Conservation (phyloP, 1,284 basidiomycete species). For the Sanguinoderma infundibulare region DNA sequence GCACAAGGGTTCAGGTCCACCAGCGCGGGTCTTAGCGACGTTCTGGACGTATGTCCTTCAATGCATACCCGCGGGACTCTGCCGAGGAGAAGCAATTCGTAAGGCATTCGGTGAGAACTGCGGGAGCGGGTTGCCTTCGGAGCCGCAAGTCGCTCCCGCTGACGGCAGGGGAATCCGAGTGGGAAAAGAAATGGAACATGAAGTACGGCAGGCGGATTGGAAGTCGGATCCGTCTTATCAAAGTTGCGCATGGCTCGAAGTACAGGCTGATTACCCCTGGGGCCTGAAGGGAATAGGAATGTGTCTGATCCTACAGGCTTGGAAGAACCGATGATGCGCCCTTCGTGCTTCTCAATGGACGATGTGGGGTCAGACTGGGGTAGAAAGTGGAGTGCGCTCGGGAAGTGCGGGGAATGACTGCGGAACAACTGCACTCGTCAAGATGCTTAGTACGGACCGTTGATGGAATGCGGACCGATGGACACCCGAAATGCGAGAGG, state of each 20-base stretch:
- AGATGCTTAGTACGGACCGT: neutral
- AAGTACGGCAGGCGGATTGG: constrained; percentile 4
- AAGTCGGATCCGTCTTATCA: neutral
- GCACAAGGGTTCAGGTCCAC: neutral
- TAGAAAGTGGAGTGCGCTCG: constrained; percentile 1
- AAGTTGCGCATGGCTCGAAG: too few species aligned
- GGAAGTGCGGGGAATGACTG: neutral
- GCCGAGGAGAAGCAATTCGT: neutral
- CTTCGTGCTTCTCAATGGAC: neutral
- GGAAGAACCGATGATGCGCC: too few species aligned
- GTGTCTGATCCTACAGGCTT: neutral
- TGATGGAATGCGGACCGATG: neutral
- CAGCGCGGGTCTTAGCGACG: neutral
- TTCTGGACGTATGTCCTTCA: neutral
- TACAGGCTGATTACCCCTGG: neutral
- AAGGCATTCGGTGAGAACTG: neutral
- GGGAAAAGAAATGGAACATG: constrained; percentile 1
- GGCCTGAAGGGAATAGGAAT: neutral
- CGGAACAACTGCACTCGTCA: neutral
- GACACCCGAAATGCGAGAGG: neutral
- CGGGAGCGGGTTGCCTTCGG: constrained; percentile 23
- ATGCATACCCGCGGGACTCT: neutral
- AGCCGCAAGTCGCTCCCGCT: constrained; percentile 19
- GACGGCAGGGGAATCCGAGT: constrained; percentile 3
- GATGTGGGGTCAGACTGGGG: constrained; percentile 6